Base-by-base conservation (phyloP, 352 stramenopile species). In the Globisporangium heterothallicum region DNA sequence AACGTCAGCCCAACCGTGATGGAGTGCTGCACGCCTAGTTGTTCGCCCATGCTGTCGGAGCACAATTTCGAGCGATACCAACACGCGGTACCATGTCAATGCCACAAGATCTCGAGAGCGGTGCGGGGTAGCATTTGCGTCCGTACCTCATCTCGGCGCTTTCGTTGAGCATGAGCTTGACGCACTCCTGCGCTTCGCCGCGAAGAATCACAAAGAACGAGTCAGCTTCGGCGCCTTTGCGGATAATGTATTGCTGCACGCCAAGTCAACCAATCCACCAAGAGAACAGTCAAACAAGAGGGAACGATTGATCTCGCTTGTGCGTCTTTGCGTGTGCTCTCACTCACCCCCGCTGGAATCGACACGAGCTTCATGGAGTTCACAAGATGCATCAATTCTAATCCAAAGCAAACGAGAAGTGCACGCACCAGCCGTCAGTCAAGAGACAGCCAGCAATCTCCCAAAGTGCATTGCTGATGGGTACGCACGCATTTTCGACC, bases 371-470 rank as follows among this genome's bases (percentile, higher is more conserved):
- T 91, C 78, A 88, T 91, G 4, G 78, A 90, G 57, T 90, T 88
- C 42, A 89, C 71, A 27, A 93, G 62, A 35, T 89, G 79, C 78
- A 91, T 93, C 54, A 93, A 61, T 47, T 93, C 80, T 93, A 45
- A 19, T 18, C n/a, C 5, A 30, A 24, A 29, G 12, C 38, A 53
- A 10, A 18, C 42, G 12, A 10, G 19, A 32, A n/a, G 16, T n/a
- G 18, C 24, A 27, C 22, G 44, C 32, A 5, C 32, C 32, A 38
- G 6, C 32, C 32, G 32, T 16, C 14, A 38, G 32, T 16, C 32
- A 16, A 38, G 32, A 18, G 14, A 10, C 4, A 38, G n/a, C 32
- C 25, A 29, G 18, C 29, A 19, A 2, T 10, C 21, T 29, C 10
- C 34, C 4, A 24, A 6, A 4, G 8, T 10, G 30, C 4, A 25